Percentiles rank a stretch among this genome's conserved stretches.
Conservation (phyloP, 495 filamentous ascomycete species). For the Podospora appendiculata region DNA sequence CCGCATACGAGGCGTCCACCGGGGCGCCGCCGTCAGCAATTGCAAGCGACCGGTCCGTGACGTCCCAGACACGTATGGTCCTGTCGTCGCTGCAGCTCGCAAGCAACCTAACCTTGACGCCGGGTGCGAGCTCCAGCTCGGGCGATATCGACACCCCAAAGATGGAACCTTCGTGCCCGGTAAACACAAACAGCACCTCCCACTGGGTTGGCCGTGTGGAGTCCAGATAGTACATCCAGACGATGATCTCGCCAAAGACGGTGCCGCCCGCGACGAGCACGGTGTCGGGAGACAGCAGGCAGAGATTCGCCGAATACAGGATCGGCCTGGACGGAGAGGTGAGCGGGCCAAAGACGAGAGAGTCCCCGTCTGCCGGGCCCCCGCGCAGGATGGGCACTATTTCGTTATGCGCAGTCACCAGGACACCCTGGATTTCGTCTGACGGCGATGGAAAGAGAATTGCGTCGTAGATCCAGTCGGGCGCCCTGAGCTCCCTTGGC, state of each 20-base stretch:
- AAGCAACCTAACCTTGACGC: constrained; percentile 47
- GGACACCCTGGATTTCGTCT: constrained; percentile 21
- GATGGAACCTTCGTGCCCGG: constrained; percentile 88
- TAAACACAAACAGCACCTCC: constrained; percentile 62
- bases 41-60: constrained; percentile 33
- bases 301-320: constrained; percentile 75
- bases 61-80: constrained; percentile 83
- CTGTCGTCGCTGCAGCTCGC: constrained; percentile 95
- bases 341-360: constrained; percentile 30
- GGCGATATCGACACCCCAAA: constrained; percentile 79
- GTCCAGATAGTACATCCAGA: constrained; percentile 65
- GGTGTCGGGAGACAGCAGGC: constrained; percentile 44
- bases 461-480: constrained; percentile 84
- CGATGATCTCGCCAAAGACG: constrained; percentile 84
- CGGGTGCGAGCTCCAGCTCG: constrained; percentile 32
- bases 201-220: constrained; percentile 1
- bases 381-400: constrained; percentile 30
- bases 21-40: constrained; percentile 8
- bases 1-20: neutral
- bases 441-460: constrained; percentile 37
- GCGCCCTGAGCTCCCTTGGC: constrained; percentile 24
- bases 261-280: constrained; percentile 82
- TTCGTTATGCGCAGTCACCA: constrained; percentile 84
- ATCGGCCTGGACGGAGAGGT: constrained; percentile 72
- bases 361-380: constrained; percentile 8